Conservation (phyloP, 1,139 yeast genomes). For the Pichia sp. region DNA sequence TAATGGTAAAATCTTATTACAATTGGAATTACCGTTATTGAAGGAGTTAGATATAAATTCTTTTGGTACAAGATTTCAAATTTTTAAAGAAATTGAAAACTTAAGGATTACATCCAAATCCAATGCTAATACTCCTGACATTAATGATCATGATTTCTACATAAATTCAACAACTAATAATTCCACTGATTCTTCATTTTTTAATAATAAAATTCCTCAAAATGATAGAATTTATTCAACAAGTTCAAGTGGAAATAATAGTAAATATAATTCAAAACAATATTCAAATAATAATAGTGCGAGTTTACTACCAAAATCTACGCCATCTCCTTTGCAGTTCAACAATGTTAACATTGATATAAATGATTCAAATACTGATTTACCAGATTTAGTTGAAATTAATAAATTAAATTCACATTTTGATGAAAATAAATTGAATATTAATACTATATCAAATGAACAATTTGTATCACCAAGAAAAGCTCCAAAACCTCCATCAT, state of each 20-base stretch:
- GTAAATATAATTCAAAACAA: not conserved
- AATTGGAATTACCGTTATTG: constrained; percentile 75
- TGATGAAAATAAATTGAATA: not conserved
- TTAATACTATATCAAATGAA: not conserved
- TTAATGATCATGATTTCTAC: not conserved
- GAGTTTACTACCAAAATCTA: not conserved
- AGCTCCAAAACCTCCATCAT: constrained; percentile 55
- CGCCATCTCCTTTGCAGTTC: constrained; percentile 8
- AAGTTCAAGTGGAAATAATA: not conserved
- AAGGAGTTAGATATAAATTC: constrained; percentile 89
- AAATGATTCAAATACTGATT: not conserved
- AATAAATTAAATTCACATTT: not conserved
- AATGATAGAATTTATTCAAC: not conserved
- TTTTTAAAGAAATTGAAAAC: constrained; percentile 80
- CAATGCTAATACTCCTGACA: not conserved
- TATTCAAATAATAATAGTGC: not conserved
- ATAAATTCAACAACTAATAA: not conserved
- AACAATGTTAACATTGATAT: not conserved
- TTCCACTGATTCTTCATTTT: constrained; percentile 4
- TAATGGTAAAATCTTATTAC: constrained; percentile 77
- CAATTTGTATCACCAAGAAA: constrained; percentile 53
- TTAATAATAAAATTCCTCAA: constrained; percentile 2
- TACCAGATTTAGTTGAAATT: not conserved
- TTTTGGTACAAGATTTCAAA: constrained; percentile 92
- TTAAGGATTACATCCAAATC: constrained; percentile 35